A percentile compares a stretch with the other conserved stretches of the same genome.
Conservation (phyloP, 805 yeast genomes). For the Jamesozyma lodderae region DNA sequence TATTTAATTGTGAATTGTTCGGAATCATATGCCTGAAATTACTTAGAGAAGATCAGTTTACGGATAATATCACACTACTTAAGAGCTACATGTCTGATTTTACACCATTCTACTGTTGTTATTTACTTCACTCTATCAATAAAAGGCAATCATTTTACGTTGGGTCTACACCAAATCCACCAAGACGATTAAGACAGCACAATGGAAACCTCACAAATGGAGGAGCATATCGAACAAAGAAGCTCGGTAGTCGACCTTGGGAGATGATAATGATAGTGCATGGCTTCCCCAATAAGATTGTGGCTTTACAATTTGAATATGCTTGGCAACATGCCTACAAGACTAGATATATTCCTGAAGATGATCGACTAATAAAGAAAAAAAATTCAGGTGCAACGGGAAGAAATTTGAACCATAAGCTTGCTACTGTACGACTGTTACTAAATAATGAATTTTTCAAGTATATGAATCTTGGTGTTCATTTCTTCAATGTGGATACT, state of each 20-base stretch:
- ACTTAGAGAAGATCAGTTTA: no score
- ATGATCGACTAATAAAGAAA: constrained; percentile 32
- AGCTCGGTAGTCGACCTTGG: constrained; percentile 63
- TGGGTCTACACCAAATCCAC: constrained; percentile 78
- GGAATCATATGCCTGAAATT: no score
- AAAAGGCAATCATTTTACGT: constrained; percentile 56
- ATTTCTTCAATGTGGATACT: constrained; percentile 34
- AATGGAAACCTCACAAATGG: constrained; percentile 56
- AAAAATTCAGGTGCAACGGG: constrained; percentile 30
- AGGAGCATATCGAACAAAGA: constrained; percentile 63
- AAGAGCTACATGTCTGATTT: constrained; percentile 5
- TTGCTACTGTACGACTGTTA: constrained; percentile 41
- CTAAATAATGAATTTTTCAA: constrained; percentile 37
- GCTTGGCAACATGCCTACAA: constrained; percentile 71
- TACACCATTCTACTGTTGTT: constrained; percentile 53
- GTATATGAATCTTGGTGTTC: constrained; percentile 38
- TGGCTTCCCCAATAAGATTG: constrained; percentile 61
- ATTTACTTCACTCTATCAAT: constrained; percentile 52
- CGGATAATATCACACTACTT: no score
- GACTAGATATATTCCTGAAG: constrained; percentile 47
- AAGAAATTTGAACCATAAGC: constrained; percentile 31
- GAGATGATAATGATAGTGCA: constrained; percentile 51
- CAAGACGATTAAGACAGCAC: constrained; percentile 62
- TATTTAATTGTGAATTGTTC: no score
- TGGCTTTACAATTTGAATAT: constrained; percentile 76